Evolutionary conservation across 192 early-diverging fungal genomes (phyloP).

Genomic region (Geranomyces michiganensis): DNA sequence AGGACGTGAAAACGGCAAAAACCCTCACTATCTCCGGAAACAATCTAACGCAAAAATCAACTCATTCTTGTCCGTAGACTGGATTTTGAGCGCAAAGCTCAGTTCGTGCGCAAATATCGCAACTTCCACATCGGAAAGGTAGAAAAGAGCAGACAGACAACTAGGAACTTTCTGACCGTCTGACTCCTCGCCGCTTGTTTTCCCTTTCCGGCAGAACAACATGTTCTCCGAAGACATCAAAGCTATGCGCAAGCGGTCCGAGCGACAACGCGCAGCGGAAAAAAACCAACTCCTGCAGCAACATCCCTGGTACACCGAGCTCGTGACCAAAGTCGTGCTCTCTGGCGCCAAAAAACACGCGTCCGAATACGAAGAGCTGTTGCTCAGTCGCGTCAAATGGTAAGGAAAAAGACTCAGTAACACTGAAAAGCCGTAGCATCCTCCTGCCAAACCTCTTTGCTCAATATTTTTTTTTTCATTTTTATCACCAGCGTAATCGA

Average conservation of each 20-base stretch:
- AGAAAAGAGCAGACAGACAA: background rate
- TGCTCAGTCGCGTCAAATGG: slow-evolving; percentile 51
- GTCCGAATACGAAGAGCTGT: slow-evolving; percentile 44
- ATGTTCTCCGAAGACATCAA: slow-evolving; percentile 50
- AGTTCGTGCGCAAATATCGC: slow-evolving; percentile 43
- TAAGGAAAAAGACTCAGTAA: slow-evolving; percentile 32
- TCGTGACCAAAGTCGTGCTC: slow-evolving; percentile 52
- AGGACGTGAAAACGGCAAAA: too few species aligned
- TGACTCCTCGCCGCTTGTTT: background rate
- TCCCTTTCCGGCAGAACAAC: slow-evolving; percentile 28
- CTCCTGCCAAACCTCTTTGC: background rate
- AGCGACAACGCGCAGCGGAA: slow-evolving; percentile 26
- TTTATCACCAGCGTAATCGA: slow-evolving; percentile 35
- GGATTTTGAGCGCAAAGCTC: slow-evolving; percentile 48
- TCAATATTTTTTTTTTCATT: background rate
- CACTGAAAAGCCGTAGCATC: too few species aligned
- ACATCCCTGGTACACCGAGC: slow-evolving; percentile 61
- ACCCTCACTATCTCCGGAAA: too few species aligned
- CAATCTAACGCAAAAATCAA: too few species aligned
- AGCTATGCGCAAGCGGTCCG: slow-evolving; percentile 46
- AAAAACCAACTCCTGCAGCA: slow-evolving; percentile 28
- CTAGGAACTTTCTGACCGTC: background rate
- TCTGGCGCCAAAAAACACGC: slow-evolving; percentile 37
- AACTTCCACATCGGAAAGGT: slow-evolving; percentile 47
- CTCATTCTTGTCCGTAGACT: slow-evolving; percentile 27